Base-by-base conservation (phyloP, 768 basidiomycete species). In the Plicaturopsis crispa region DNA sequence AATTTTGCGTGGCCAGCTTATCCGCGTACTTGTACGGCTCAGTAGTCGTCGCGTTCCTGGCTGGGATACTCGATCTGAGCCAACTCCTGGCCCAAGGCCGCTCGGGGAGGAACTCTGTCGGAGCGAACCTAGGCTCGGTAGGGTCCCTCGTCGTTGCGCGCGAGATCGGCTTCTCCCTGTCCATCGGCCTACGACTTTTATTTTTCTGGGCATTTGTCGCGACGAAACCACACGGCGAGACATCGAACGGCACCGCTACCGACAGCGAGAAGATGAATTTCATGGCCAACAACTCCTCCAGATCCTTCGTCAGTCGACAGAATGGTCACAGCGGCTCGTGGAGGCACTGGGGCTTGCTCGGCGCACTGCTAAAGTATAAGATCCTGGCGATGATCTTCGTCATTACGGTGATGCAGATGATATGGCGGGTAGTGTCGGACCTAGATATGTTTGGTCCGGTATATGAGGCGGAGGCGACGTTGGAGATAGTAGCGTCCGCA, bases 171-270 rank as follows among this genome's bases (percentile, higher is more conserved):
- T 64, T 78, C 42, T 63, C 76, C 8, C 47, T 84, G 16, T 73
- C 82, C 7, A 52, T 71, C 31, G 78, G 77, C 4, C 59, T 75
- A 31, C 69, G 78, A 24, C 76, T 76, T 49, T 50, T 86, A 12
- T 85, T 78, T 50, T 77, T 77, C 44, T 88, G 85, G 85, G 59
- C 59, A 26, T 73, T 78, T 42, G 77, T 80, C 30, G 69, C 74
- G 12, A 65, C 66, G 41, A 67, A 77, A 35, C 78, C 82, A n/a
- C 55, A 54, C 23, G 66, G 58, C 42, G 74, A 72, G 40, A 50
- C 44, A 13, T 53, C 40, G 14, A 46, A 47, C 18, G 36, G 36
- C 33, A 40, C 44, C 14, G 41, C 43, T 23, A 38, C 35, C n/a
- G 41, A 35, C 30, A 28, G 33, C 16, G 21, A 23, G 23, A 22